A percentile compares a stretch with the other conserved stretches of the same genome.
Conservation (phyloP, 2,329 filamentous ascomycete species). For the Talaromyces sp. region DNA sequence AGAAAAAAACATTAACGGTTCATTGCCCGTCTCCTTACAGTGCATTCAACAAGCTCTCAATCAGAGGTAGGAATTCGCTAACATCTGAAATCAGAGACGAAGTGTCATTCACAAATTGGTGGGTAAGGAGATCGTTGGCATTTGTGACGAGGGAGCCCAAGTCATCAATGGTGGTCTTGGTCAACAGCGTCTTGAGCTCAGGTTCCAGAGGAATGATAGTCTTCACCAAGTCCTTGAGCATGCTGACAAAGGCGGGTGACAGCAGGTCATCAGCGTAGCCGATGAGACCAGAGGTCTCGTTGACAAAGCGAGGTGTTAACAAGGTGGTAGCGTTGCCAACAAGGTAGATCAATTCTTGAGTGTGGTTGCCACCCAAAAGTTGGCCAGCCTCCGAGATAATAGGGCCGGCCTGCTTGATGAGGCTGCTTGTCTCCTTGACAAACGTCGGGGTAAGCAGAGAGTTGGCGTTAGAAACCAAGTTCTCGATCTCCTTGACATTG, state of each 20-base stretch:
- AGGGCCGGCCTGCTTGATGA: constrained; percentile 9
- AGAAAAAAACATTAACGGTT: not conserved
- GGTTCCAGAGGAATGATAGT: constrained; percentile 14
- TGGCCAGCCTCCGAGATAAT: constrained; percentile 5
- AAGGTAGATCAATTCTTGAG: constrained; percentile 15
- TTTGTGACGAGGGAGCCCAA: constrained; percentile 18
- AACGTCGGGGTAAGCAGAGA: not conserved
- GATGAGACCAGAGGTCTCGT: constrained; percentile 20
- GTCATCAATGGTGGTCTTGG: constrained; percentile 8
- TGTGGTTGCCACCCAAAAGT: constrained; percentile 14
- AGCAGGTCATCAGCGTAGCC: constrained; percentile 10
- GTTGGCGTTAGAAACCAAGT: constrained; percentile 17
- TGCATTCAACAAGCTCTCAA: not conserved
- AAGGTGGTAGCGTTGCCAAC: constrained; percentile 18
- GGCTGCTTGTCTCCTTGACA: not conserved
- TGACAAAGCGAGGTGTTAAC: constrained; percentile 22
- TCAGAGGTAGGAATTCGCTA: constrained; percentile 9
- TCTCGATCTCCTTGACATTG: constrained; percentile 17
- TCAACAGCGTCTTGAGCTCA: constrained; percentile 8
- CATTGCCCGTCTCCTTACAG: not conserved
- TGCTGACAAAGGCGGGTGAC: constrained; percentile 5
- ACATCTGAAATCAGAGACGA: constrained; percentile 17
- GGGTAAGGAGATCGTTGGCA: constrained; percentile 28
- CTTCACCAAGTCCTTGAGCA: constrained; percentile 4
- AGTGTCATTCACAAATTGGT: constrained; percentile 27